Base-by-base conservation (phyloP, 257 asterid species). In the Przewalskia tangutica region DNA sequence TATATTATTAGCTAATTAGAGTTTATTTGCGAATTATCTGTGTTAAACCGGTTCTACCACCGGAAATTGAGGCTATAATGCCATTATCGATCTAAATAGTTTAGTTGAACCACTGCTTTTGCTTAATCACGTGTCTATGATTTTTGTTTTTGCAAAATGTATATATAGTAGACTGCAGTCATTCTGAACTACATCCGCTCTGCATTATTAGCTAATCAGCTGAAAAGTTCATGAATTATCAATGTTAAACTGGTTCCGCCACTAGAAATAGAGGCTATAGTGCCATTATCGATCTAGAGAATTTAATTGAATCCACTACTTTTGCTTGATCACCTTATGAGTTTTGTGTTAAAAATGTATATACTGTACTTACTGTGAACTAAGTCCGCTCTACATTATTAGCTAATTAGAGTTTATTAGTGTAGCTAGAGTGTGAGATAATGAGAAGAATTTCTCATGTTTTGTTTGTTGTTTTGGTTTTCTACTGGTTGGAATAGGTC, bases 401-500 rank as follows among this genome's bases (percentile, higher is more conserved):
- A 38, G 77, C 8, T 40, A 8, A 6, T 40, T 36, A 36, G 13
- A 65, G 13, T 65, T 3, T 65, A 36, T 12, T 65, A 55, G 73
- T 65, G 50, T 65, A 65, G 75, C 50, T 65, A 65, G 50, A 65
- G 23, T 9, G 1, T 16, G 32, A 5, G 34, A 48, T 73, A 48
- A 73, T 7, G 60, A 48, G 23, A 73, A 12, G 18, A 48, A 53
- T 48, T 73, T 13, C 44, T 73, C 13, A 46, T 71, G 42, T 12
- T 71, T 46, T 12, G 79, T 71, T 48, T 63, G 70, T 23, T 64
- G 8, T 58, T 58, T 18, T 58, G 64, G 4, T 58, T 67, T 40
- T 67, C 34, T 40, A 17, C 44, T 65, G 75, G 59, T 81, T 73
- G 84, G 56, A 70, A 65, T 81, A 96, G 99, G 98, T 91, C 97